Percentiles rank a stretch among this genome's conserved stretches.
phyloP scores from a whole-genome alignment of 345 rosid genomes.

The Camelina hispida region DNA sequence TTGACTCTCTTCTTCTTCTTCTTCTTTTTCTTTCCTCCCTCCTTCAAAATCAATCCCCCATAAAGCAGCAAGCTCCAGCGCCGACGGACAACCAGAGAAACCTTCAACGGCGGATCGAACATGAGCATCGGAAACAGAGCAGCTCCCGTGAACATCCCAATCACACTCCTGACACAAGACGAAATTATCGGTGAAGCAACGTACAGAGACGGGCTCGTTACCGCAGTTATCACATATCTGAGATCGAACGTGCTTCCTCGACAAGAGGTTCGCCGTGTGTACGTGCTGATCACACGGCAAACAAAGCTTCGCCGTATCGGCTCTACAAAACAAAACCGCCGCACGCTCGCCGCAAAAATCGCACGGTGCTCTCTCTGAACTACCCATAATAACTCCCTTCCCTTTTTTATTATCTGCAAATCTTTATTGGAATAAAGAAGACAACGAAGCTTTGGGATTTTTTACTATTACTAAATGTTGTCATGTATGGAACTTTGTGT shows the following conservation, averaged over 20 bases:
- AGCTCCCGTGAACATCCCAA: constrained; percentile 72
- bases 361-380: constrained; percentile 53
- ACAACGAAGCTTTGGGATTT: constrained; percentile 10
- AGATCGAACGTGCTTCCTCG: constrained; percentile 81
- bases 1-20: not conserved
- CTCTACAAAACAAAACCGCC: constrained; percentile 84
- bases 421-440: constrained; percentile 25
- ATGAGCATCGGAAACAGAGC: constrained; percentile 67
- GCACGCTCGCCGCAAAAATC: constrained; percentile 75
- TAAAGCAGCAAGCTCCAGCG: constrained; percentile 57
- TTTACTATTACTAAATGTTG: constrained; percentile 7
- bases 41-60: constrained; percentile 66
- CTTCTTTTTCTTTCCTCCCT: constrained; percentile 12
- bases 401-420: constrained; percentile 20
- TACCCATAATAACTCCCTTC: constrained; percentile 44
- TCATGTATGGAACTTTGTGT: constrained; percentile 16
- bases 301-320: constrained; percentile 90
- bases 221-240: constrained; percentile 91
- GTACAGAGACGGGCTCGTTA: constrained; percentile 66
- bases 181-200: constrained; percentile 65
- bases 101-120: constrained; percentile 66
- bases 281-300: constrained; percentile 89
- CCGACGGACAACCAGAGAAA: constrained; percentile 72
- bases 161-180: constrained; percentile 74
- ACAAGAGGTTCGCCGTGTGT: constrained; percentile 82